A percentile compares a stretch with the other conserved stretches of the same genome.
These are phyloP conservation scores for Pleurotus pulmonarius DNA, from an alignment of 768 basidiomycete species.

Conservation along the genomic window DNA sequence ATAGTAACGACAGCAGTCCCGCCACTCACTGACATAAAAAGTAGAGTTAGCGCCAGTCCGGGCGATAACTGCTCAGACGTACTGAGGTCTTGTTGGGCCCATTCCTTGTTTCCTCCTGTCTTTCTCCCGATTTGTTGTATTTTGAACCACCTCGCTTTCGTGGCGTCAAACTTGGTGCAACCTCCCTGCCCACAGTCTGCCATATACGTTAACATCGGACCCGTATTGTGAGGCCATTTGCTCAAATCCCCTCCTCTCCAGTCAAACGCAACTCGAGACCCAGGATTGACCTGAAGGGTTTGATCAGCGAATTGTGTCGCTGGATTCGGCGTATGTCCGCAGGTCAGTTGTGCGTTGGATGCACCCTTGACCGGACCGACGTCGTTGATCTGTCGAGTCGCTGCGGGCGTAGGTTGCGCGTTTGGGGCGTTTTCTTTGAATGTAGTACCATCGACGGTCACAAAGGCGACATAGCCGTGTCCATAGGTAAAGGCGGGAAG, in stretches of 20 bases:
- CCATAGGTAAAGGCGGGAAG: conserved; percentile 32
- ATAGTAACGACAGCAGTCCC: conserved; percentile 35
- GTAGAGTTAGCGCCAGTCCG: no score
- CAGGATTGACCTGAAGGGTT: conserved; percentile 56
- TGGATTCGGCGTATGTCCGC: conserved; percentile 35
- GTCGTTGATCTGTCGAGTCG: conserved; percentile 36
- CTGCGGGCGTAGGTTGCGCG: conserved; percentile 21
- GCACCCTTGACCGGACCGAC: conserved; percentile 50
- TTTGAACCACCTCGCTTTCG: conserved; percentile 72
- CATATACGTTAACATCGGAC: conserved; percentile 76
- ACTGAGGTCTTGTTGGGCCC: conserved; percentile 57
- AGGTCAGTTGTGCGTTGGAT: conserved; percentile 52
- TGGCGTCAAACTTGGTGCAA: conserved; percentile 58
- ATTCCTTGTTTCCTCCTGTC: conserved; percentile 25
- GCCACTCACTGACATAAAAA: conserved; percentile 31
- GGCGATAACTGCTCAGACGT: conserved; percentile 16
- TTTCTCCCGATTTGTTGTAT: conserved; percentile 50
- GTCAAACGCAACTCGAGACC: conserved; percentile 47
- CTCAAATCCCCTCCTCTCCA: conserved; percentile 44
- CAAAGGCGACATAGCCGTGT: conserved; percentile 37
- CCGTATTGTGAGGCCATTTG: conserved; percentile 52
- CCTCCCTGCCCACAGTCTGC: conserved; percentile 52
- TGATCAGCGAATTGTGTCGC: conserved; percentile 45
- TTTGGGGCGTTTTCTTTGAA: conserved; percentile 33
- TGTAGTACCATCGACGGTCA: conserved; percentile 36